A percentile compares a stretch with the other conserved stretches of the same genome.
Conservation (phyloP, 805 yeast genomes). For the Millerago galiae region DNA sequence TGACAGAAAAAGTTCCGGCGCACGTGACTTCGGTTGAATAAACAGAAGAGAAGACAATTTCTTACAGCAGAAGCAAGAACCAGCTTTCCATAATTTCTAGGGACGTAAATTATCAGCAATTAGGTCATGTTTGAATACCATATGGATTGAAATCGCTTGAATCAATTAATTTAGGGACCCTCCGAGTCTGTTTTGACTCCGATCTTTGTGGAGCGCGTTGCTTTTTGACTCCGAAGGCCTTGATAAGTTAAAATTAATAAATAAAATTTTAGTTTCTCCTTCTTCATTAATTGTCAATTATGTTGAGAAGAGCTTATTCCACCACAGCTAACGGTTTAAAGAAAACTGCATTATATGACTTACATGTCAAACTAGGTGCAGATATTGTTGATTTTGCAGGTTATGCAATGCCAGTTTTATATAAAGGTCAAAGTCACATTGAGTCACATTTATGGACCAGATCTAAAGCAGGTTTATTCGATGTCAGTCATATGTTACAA, state of each 20-base stretch:
- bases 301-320: conserved; percentile 21
- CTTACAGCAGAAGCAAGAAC: too few species aligned
- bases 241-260: background rate
- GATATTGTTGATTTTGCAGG: conserved; percentile 96
- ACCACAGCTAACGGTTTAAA: conserved; percentile 15
- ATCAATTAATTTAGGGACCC: background rate
- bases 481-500: conserved; percentile 97
- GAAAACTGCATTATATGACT: conserved; percentile 74
- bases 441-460: conserved; percentile 96
- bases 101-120: too few species aligned
- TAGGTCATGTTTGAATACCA: too few species aligned
- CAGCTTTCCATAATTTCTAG: too few species aligned
- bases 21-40: too few species aligned
- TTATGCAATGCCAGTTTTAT: conserved; percentile 90
- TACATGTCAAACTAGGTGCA: conserved; percentile 74
- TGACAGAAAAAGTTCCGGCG: too few species aligned
- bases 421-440: conserved; percentile 77
- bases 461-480: conserved; percentile 80
- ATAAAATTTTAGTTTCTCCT: background rate
- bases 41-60: too few species aligned
- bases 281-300: background rate
- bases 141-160: too few species aligned
- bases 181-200: background rate
- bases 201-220: background rate
- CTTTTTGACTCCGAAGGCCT: background rate